Evolutionary conservation across 805 yeast species (phyloP).

Genomic region (Starmera dryadoides): DNA sequence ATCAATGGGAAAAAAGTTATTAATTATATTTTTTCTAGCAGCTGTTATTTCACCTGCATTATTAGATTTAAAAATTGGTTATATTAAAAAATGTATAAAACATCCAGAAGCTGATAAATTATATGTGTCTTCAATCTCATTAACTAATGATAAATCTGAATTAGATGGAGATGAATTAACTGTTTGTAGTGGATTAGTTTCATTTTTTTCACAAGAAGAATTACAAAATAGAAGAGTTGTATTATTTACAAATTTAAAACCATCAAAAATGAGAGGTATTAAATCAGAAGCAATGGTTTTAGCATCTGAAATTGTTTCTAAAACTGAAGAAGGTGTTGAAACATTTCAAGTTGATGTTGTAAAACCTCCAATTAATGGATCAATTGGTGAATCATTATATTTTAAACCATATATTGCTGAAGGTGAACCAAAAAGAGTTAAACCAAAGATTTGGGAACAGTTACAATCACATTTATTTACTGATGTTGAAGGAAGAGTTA

Average conservation of each 20-base stretch:
- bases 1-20: too few species aligned
- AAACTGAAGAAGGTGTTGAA: constrained; percentile 10
- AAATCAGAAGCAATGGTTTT: constrained; percentile 58
- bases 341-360: constrained; percentile 41
- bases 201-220: constrained; percentile 29
- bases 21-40: too few species aligned
- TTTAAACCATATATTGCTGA: constrained; percentile 23
- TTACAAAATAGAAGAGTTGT: constrained; percentile 38
- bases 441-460: constrained; percentile 9
- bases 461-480: constrained; percentile 5
- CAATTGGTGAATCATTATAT: constrained; percentile 31
- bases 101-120: constrained; percentile 57
- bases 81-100: constrained; percentile 32
- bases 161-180: constrained; percentile 20
- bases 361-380: constrained; percentile 31
- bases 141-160: constrained; percentile 11
- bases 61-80: constrained; percentile 38
- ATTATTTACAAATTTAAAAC: constrained; percentile 49
- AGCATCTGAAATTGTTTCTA: constrained; percentile 43
- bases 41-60: not conserved
- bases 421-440: constrained; percentile 2
- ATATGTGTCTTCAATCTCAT: constrained; percentile 44
- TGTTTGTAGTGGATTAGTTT: constrained; percentile 56
- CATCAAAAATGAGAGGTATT: constrained; percentile 57
- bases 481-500: constrained; percentile 3